A percentile compares a stretch with the other conserved stretches of the same genome.
phyloP scores from a whole-genome alignment of 495 filamentous ascomycete genomes.

The Tuber brumale region DNA sequence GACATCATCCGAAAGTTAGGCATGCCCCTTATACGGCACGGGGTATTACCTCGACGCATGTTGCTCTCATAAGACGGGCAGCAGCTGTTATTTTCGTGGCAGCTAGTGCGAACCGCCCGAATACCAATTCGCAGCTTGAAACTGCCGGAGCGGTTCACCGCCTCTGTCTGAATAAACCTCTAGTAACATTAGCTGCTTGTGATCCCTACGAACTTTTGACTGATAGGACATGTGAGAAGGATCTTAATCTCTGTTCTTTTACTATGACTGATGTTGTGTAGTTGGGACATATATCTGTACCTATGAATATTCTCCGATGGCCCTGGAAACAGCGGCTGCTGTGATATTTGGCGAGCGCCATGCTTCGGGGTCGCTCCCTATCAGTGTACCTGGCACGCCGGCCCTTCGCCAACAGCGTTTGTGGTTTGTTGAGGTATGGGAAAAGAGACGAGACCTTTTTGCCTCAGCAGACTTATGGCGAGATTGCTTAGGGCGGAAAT shows the following conservation, averaged over 20 bases:
- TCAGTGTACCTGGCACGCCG: slow-evolving; percentile 37
- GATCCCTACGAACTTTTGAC: slow-evolving; percentile 42
- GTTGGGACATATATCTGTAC: slow-evolving; percentile 44
- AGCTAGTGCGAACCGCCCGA: slow-evolving; percentile 35
- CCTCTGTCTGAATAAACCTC: slow-evolving; percentile 40
- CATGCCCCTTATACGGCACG: slow-evolving; percentile 57
- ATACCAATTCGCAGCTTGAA: slow-evolving; percentile 34
- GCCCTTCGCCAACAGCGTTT: slow-evolving; percentile 40
- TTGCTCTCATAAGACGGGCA: slow-evolving; percentile 55
- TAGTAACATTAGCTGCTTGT: slow-evolving; percentile 42
- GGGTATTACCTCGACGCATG: slow-evolving; percentile 55
- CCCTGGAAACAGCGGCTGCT: slow-evolving; percentile 52
- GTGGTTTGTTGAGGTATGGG: slow-evolving; percentile 44
- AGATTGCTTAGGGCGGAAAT: slow-evolving; percentile 43
- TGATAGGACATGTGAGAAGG: slow-evolving; percentile 39
- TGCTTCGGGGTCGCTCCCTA: slow-evolving; percentile 38
- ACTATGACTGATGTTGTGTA: slow-evolving; percentile 21
- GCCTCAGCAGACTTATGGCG: slow-evolving; percentile 43
- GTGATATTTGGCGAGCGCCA: slow-evolving; percentile 51
- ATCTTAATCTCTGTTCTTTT: neutral
- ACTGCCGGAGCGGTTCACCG: slow-evolving; percentile 40
- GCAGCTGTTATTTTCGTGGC: slow-evolving; percentile 52
- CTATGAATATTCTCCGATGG: slow-evolving; percentile 47
- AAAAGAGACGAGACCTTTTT: slow-evolving; percentile 43
- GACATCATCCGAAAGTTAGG: slow-evolving; percentile 51